Conservation (phyloP, 1,284 basidiomycete species). For the Pseudozyma tsukubaensis region DNA sequence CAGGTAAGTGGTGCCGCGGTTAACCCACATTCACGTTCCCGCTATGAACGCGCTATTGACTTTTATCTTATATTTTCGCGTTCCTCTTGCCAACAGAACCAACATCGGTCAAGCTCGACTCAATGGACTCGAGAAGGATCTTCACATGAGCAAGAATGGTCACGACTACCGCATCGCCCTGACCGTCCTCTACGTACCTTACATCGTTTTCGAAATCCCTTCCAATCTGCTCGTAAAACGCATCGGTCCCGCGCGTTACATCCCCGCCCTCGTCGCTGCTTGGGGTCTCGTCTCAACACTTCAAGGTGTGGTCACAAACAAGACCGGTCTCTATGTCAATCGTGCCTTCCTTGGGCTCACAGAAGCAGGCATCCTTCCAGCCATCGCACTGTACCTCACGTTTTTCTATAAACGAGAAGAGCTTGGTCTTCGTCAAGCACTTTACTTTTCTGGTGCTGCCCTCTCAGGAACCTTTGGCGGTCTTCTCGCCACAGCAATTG, state of each 20-base stretch:
- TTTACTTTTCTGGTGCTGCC: constrained; percentile 63
- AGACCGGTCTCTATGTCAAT: constrained; percentile 59
- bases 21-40: too few relatives aligned
- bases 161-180: constrained; percentile 54
- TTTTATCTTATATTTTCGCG: constrained; percentile 34
- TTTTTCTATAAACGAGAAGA: constrained; percentile 64
- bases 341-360: constrained; percentile 59
- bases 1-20: not conserved
- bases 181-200: constrained; percentile 63
- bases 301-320: constrained; percentile 55
- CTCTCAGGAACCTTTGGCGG: constrained; percentile 61
- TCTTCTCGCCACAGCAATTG: constrained; percentile 60
- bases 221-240: constrained; percentile 61
- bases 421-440: constrained; percentile 58
- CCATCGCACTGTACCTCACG: constrained; percentile 58
- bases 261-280: constrained; percentile 51
- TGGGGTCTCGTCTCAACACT: constrained; percentile 61
- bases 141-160: constrained; percentile 36
- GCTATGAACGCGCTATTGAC: not conserved
- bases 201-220: constrained; percentile 64
- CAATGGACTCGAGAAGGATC: constrained; percentile 45
- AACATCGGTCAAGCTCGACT: constrained; percentile 60
- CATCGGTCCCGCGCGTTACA: constrained; percentile 55
- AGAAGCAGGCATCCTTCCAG: constrained; percentile 60
- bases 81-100: constrained; percentile 44